phyloP scores from a whole-genome alignment of 2,329 filamentous ascomycete genomes.

The Xylaria polymorpha region DNA sequence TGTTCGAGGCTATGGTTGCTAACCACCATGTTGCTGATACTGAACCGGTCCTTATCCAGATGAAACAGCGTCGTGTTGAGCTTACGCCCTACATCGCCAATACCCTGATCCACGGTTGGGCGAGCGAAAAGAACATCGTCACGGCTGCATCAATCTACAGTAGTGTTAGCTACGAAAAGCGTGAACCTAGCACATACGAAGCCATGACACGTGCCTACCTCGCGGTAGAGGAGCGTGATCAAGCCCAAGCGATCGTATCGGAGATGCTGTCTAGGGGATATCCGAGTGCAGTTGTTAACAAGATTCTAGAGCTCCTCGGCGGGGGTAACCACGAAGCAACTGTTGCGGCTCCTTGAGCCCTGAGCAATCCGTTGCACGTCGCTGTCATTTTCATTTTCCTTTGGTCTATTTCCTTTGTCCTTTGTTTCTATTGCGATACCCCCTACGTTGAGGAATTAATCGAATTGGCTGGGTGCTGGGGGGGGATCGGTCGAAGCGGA shows the following conservation, averaged over 20 bases:
- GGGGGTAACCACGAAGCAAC: constrained; percentile 61
- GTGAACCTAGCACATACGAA: constrained; percentile 98
- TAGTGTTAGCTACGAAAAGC: constrained; percentile 78
- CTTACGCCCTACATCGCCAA: constrained; percentile 99
- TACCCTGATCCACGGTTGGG: constrained; percentile 97
- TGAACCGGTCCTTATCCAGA: constrained; percentile 77
- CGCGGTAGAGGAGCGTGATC: constrained; percentile 80
- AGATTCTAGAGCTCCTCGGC: constrained; percentile 90
- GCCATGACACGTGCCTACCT: constrained; percentile 97
- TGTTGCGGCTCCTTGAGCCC: constrained; percentile 37
- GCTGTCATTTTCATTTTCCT: constrained; percentile 27
- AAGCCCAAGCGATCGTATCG: constrained; percentile 81
- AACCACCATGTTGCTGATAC: constrained; percentile 87
- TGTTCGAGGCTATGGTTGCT: constrained; percentile 97
- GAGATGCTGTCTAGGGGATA: constrained; percentile 95
- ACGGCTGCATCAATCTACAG: constrained; percentile 85
- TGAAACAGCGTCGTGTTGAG: constrained; percentile 79
- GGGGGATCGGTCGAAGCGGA: constrained; percentile 46
- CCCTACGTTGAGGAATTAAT: constrained; percentile 46
- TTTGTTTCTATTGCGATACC: constrained; percentile 51
- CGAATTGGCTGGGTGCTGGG: constrained; percentile 42
- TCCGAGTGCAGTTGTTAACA: constrained; percentile 89
- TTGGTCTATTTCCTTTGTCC: constrained; percentile 47
- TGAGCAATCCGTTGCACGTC: background rate
- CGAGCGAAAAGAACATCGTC: constrained; percentile 80